Conservation (phyloP, 148 eudicot species). For the Rhododendron vialii region DNA sequence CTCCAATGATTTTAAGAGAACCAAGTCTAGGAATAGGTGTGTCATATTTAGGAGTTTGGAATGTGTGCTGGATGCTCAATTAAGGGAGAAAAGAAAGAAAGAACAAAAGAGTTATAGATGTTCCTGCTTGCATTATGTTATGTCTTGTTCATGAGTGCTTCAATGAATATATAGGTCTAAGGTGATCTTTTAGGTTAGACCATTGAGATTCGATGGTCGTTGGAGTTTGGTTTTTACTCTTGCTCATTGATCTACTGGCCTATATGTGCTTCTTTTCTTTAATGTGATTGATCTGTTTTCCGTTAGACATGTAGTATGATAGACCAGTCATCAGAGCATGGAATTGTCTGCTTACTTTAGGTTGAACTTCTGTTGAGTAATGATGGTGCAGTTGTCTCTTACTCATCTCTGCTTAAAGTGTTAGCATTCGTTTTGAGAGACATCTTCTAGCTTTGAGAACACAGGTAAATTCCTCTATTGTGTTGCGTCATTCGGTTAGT, state of each 20-base stretch:
- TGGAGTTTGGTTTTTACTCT: neutral
- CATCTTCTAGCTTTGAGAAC: neutral
- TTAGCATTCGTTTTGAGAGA: neutral
- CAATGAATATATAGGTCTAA: neutral
- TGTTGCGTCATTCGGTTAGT: neutral
- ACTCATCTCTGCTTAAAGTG: neutral
- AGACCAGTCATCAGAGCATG: neutral
- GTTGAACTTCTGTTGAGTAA: neutral
- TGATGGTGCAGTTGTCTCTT: neutral
- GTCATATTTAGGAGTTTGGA: neutral
- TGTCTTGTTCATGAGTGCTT: neutral
- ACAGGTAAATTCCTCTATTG: neutral
- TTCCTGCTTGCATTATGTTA: neutral
- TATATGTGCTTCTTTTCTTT: neutral
- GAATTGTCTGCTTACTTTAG: neutral
- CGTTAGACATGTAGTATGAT: neutral
- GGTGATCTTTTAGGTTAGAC: neutral
- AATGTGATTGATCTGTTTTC: neutral
- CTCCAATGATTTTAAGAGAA: neutral
- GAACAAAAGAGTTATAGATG: neutral
- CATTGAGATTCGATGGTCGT: neutral
- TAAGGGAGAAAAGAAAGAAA: neutral
- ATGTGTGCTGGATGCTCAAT: neutral
- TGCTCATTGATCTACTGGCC: neutral
- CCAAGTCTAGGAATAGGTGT: neutral